A percentile compares a stretch with the other conserved stretches of the same genome.
Conservation (phyloP, 768 basidiomycete species). For the Holtermannia corniformis region DNA sequence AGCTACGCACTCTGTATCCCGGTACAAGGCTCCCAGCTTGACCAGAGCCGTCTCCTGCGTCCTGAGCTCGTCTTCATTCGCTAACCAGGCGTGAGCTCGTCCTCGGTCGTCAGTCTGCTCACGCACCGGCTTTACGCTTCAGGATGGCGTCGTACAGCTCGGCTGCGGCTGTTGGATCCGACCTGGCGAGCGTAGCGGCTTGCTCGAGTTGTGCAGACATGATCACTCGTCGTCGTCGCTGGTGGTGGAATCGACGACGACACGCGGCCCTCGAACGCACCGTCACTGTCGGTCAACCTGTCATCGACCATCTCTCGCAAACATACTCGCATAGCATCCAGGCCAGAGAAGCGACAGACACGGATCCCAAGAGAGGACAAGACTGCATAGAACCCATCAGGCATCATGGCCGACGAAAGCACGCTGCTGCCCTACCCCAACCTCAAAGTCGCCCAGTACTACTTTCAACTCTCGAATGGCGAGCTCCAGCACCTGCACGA, state of each 20-base stretch:
- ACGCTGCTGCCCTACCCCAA: constrained; percentile 78
- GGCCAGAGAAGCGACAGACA: background rate
- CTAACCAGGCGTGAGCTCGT: constrained; percentile 16
- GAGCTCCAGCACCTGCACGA: constrained; percentile 57
- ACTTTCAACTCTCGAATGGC: constrained; percentile 61
- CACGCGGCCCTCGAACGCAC: background rate
- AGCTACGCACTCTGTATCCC: constrained; percentile 63
- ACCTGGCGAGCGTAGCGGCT: constrained; percentile 48
- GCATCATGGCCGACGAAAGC: constrained; percentile 68
- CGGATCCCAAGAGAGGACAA: background rate
- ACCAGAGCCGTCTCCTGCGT: constrained; percentile 79
- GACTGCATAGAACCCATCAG: background rate
- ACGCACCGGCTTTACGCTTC: constrained; percentile 41
- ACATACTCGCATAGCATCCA: too few species aligned
- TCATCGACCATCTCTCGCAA: background rate
- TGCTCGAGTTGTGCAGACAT: constrained; percentile 45
- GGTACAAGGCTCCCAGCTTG: constrained; percentile 75
- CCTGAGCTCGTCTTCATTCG: constrained; percentile 52
- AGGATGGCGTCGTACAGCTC: constrained; percentile 65
- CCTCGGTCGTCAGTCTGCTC: constrained; percentile 2
- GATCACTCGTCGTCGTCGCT: background rate
- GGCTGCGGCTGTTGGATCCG: constrained; percentile 58
- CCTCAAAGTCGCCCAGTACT: constrained; percentile 65
- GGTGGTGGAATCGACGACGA: too few species aligned
- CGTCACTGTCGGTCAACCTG: background rate